phyloP scores from a whole-genome alignment of 371 early-diverging fungal species.

The Fennellomyces sp. region DNA sequence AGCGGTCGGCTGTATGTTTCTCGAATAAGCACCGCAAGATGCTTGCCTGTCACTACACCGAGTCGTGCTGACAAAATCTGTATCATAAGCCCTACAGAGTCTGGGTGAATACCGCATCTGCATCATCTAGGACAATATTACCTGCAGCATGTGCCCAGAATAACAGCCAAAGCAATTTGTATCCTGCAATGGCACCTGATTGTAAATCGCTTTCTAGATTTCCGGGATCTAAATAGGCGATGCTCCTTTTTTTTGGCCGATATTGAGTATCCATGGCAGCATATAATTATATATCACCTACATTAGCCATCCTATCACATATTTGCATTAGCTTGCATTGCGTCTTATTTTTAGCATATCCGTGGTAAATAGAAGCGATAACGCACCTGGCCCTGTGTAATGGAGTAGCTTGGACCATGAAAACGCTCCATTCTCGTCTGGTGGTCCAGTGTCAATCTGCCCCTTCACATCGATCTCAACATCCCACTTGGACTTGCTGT shows the following conservation, averaged over 20 bases:
- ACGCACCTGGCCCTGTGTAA: constrained; percentile 58
- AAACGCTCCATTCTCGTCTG: constrained; percentile 28
- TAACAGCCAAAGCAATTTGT: constrained; percentile 67
- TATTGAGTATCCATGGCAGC: background rate
- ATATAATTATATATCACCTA: too few species aligned
- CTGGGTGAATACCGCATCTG: background rate
- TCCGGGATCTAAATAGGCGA: constrained; percentile 78
- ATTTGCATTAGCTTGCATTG: too few species aligned
- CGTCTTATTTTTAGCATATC: background rate
- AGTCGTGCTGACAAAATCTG: constrained; percentile 66
- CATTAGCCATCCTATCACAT: constrained; percentile 47
- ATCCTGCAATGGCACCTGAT: constrained; percentile 68
- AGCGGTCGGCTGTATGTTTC: constrained; percentile 52
- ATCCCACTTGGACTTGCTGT: constrained; percentile 8
- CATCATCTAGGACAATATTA: too few species aligned
- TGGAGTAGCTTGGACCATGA: constrained; percentile 55
- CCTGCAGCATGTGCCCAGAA: constrained; percentile 70
- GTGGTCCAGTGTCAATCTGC: constrained; percentile 44
- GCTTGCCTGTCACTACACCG: constrained; percentile 70
- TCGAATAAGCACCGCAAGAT: constrained; percentile 64
- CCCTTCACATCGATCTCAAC: constrained; percentile 47
- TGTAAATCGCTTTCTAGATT: constrained; percentile 77
- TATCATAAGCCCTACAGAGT: constrained; percentile 49
- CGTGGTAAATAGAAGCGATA: background rate
- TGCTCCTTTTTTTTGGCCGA: constrained; percentile 8